phyloP scores from a whole-genome alignment of 2,329 filamentous ascomycete species.

The Xylaria sp. region DNA sequence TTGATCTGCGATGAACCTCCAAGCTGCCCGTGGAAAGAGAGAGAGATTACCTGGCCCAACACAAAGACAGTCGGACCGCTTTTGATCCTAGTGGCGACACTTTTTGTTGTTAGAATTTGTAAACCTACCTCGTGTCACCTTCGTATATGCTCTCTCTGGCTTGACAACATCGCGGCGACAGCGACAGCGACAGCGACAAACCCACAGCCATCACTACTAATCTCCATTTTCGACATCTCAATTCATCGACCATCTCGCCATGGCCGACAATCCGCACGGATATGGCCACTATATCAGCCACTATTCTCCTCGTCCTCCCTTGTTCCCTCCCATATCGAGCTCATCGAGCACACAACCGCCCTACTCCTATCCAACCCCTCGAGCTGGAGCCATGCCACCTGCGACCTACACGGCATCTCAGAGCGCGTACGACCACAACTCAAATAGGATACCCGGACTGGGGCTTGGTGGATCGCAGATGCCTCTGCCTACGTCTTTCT shows the following conservation, averaged over 20 bases:
- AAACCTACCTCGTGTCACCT: neutral
- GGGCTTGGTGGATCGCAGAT: slow-evolving; percentile 46
- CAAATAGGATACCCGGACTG: slow-evolving; percentile 53
- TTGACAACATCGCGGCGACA: neutral
- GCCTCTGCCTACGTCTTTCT: slow-evolving; percentile 31
- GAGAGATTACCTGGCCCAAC: slow-evolving; percentile 9
- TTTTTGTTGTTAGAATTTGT: slow-evolving; percentile 10
- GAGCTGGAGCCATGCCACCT: slow-evolving; percentile 29
- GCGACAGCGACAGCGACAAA: neutral
- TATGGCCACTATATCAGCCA: slow-evolving; percentile 50
- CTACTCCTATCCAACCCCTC: slow-evolving; percentile 24
- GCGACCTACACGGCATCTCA: slow-evolving; percentile 48
- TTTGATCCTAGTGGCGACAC: slow-evolving; percentile 23
- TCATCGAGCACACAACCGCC: slow-evolving; percentile 27
- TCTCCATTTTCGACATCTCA: slow-evolving; percentile 9
- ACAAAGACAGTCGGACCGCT: slow-evolving; percentile 20
- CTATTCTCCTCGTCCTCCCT: slow-evolving; percentile 36
- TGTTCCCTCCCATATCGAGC: slow-evolving; percentile 26
- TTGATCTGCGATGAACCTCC: slow-evolving; percentile 18
- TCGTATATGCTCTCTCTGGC: neutral
- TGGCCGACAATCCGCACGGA: slow-evolving; percentile 55
- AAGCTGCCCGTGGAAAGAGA: neutral
- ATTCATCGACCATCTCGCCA: slow-evolving; percentile 40
- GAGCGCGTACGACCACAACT: slow-evolving; percentile 53
- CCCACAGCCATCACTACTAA: neutral